These are phyloP conservation scores for Plasmodium yoelii DNA, from an alignment of 169 alveolate genomes.

Conservation along the genomic window DNA sequence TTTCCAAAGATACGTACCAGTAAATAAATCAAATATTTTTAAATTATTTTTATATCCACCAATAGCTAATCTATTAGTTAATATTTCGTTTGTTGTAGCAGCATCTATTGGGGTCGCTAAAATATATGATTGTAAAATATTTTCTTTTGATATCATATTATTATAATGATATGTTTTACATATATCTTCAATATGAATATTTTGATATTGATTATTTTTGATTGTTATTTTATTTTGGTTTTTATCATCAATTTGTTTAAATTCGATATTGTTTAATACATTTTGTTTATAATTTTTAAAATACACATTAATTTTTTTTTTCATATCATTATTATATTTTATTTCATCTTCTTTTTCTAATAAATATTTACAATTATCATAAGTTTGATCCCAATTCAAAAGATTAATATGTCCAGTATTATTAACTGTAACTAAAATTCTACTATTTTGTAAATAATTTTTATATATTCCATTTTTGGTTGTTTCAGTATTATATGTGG, in stretches of 20 bases:
- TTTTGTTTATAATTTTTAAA: constrained; percentile 35
- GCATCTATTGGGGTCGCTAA: constrained; percentile 78
- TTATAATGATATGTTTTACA: constrained; percentile 60
- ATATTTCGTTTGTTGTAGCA: constrained; percentile 72
- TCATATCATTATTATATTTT: constrained; percentile 20
- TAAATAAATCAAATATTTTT: constrained; percentile 78
- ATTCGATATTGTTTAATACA: constrained; percentile 34
- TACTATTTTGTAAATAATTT: constrained; percentile 25
- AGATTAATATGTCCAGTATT: constrained; percentile 52
- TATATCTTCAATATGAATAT: constrained; percentile 29
- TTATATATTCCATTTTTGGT: constrained; percentile 57
- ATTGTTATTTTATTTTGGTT: constrained; percentile 12
- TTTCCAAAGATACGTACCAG: constrained; percentile 82
- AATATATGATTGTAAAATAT: constrained; percentile 71
- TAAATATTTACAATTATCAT: constrained; percentile 21
- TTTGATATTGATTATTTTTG: constrained; percentile 22
- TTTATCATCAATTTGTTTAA: constrained; percentile 46
- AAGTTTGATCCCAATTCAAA: constrained; percentile 36
- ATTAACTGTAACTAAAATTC: constrained; percentile 60
- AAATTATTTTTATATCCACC: constrained; percentile 81
- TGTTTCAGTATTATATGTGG: constrained; percentile 31
- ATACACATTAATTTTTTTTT: constrained; percentile 16
- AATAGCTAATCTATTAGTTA: constrained; percentile 80
- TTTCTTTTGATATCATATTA: constrained; percentile 61
- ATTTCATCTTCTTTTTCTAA: constrained; percentile 10